Conservation (phyloP, 176 grass and related monocot genomes). For the Phoenix dactylifera region DNA sequence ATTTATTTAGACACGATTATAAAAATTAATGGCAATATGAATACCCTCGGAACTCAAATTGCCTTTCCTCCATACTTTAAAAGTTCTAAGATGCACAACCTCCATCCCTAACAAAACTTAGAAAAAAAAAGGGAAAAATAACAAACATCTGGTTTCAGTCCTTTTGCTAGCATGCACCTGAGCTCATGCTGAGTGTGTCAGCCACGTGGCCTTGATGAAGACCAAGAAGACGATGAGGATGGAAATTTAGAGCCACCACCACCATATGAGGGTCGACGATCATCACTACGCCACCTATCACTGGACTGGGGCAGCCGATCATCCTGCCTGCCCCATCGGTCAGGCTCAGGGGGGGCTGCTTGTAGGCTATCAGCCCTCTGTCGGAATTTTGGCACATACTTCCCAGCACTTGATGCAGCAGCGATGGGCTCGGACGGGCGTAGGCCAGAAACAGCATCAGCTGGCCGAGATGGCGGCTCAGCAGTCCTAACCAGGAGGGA, state of each 20-base stretch:
- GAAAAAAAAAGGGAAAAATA: no score
- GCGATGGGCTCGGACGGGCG: background rate
- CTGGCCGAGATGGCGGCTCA: slow-evolving; percentile 15
- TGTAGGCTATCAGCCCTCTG: slow-evolving; percentile 5
- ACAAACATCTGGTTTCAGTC: no score
- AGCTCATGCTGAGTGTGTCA: background rate
- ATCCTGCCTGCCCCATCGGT: slow-evolving; percentile 8
- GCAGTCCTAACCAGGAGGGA: slow-evolving; percentile 24
- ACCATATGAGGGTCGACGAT: slow-evolving; percentile 24
- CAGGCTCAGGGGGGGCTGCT: slow-evolving; percentile 14
- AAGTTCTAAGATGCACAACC: no score
- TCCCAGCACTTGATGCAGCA: slow-evolving; percentile 29
- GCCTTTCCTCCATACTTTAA: no score
- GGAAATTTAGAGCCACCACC: background rate
- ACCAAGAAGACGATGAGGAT: background rate
- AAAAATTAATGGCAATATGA: no score
- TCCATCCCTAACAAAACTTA: no score
- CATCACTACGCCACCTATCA: slow-evolving; percentile 61
- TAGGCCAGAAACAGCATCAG: background rate
- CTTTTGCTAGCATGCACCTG: background rate
- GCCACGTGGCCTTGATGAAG: background rate
- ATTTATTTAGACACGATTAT: no score
- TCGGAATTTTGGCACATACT: slow-evolving; percentile 52
- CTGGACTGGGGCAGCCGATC: background rate
- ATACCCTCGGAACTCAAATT: no score